Evolutionary conservation across 371 early-diverging fungal species (phyloP).

Genomic region (Nematocida homosporus): DNA sequence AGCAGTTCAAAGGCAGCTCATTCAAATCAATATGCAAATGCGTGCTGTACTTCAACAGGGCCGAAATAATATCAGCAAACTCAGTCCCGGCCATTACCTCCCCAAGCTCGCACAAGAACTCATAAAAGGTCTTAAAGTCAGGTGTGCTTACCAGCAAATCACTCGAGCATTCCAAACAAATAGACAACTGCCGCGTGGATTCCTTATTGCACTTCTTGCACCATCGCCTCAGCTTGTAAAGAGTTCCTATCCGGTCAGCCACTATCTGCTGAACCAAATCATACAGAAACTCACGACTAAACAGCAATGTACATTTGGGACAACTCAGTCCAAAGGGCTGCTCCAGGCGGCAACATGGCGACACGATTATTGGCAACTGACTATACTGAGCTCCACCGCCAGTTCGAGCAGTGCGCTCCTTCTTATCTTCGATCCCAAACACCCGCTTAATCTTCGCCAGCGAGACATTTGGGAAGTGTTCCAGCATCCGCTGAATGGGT

Average conservation of each 20-base stretch:
- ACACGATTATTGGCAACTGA: background rate
- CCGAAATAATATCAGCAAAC: background rate
- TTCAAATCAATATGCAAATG: constrained; percentile 19
- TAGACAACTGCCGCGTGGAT: background rate
- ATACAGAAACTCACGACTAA: constrained; percentile 55
- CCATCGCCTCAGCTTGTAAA: constrained; percentile 34
- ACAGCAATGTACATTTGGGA: too few species aligned
- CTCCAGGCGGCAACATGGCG: constrained; percentile 37
- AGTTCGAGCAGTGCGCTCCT: background rate
- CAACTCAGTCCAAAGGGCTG: too few species aligned
- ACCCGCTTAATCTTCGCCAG: constrained; percentile 25
- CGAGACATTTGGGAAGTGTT: constrained; percentile 32
- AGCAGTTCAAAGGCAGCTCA: constrained; percentile 18
- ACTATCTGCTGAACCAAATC: constrained; percentile 49
- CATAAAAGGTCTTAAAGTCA: constrained; percentile 14
- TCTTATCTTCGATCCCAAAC: constrained; percentile 7
- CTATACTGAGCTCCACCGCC: background rate
- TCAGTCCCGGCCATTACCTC: constrained; percentile 12
- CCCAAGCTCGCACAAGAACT: constrained; percentile 2
- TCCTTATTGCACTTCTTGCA: constrained; percentile 39
- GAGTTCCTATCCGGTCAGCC: constrained; percentile 21
- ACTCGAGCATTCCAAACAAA: too few species aligned
- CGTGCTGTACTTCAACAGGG: background rate
- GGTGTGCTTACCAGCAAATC: too few species aligned
- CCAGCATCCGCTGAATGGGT: constrained; percentile 70